Conservation (phyloP, 805 yeast species). For the Saccharomycopsis fibuligera region DNA sequence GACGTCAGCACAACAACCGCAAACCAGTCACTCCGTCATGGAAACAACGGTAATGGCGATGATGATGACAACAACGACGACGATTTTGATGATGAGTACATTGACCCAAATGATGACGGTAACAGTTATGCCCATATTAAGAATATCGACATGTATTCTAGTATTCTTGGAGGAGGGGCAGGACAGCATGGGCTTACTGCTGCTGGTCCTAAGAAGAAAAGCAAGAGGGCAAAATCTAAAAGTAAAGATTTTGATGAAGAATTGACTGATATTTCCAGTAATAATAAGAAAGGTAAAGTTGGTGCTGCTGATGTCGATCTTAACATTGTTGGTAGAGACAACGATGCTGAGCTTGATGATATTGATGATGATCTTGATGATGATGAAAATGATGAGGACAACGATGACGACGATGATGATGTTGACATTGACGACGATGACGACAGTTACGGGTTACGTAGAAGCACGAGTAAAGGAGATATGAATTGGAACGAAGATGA, state of each 20-base stretch:
- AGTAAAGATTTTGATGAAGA: no score
- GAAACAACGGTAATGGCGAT: constrained; percentile 37
- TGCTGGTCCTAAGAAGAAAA: no score
- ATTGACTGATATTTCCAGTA: constrained; percentile 16
- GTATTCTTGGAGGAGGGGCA: constrained; percentile 34
- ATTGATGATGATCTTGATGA: constrained; percentile 20
- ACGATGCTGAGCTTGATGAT: constrained; percentile 23
- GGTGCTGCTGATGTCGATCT: constrained; percentile 22
- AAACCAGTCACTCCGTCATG: constrained; percentile 24
- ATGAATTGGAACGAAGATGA: constrained; percentile 31
- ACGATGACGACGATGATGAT: constrained; percentile 22
- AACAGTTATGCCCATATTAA: constrained; percentile 58
- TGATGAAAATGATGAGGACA: constrained; percentile 22
- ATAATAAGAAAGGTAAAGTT: constrained; percentile 20
- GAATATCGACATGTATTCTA: constrained; percentile 40
- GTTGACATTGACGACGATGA: constrained; percentile 24
- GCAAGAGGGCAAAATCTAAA: no score
- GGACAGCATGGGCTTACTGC: constrained; percentile 13
- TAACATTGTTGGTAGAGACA: constrained; percentile 23
- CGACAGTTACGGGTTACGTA: constrained; percentile 29
- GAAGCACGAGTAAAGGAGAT: constrained; percentile 34
- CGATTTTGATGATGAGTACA: constrained; percentile 60
- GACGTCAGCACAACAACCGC: constrained; percentile 5
- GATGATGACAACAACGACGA: constrained; percentile 51
- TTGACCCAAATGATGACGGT: constrained; percentile 79